phyloP scores from a whole-genome alignment of 2,329 filamentous ascomycete genomes.

The Mariannaea sp. region DNA sequence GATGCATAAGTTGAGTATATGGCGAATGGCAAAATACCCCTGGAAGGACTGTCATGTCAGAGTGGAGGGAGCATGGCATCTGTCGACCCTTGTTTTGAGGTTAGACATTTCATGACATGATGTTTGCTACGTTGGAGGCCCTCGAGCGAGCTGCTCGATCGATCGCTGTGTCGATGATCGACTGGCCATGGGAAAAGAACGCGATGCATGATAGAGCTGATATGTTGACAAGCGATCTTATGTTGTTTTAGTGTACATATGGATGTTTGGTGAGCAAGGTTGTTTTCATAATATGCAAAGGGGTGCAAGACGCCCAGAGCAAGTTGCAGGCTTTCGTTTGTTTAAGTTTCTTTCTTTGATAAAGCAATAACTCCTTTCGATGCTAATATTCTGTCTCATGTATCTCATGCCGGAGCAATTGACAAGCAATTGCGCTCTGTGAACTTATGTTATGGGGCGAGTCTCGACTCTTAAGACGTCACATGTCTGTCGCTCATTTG shows the following conservation, averaged over 20 bases:
- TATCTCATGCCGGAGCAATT: too few species aligned
- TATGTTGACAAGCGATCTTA: neutral
- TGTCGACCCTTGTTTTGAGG: too few species aligned
- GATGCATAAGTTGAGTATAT: neutral
- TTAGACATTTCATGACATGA: too few species aligned
- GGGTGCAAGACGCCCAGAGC: neutral
- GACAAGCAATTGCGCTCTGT: too few species aligned
- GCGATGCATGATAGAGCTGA: neutral
- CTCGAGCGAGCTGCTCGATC: neutral
- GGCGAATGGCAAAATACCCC: too few species aligned
- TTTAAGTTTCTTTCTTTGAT: slow-evolving; percentile 1
- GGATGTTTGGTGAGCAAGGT: neutral
- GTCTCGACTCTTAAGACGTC: too few species aligned
- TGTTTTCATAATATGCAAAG: neutral
- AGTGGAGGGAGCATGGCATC: too few species aligned
- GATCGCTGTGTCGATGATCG: neutral
- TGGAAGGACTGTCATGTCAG: too few species aligned
- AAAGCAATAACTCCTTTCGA: neutral
- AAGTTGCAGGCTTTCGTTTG: neutral
- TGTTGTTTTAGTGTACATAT: neutral
- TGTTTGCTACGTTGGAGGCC: too few species aligned
- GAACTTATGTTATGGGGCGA: too few species aligned
- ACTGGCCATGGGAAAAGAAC: neutral
- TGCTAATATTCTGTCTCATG: neutral
- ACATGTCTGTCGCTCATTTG: too few species aligned